Evolutionary conservation across 2,329 filamentous ascomycete genomes (phyloP), one percentile per base, ranked within the genome.

Genomic region (Xylaria sp.): DNA sequence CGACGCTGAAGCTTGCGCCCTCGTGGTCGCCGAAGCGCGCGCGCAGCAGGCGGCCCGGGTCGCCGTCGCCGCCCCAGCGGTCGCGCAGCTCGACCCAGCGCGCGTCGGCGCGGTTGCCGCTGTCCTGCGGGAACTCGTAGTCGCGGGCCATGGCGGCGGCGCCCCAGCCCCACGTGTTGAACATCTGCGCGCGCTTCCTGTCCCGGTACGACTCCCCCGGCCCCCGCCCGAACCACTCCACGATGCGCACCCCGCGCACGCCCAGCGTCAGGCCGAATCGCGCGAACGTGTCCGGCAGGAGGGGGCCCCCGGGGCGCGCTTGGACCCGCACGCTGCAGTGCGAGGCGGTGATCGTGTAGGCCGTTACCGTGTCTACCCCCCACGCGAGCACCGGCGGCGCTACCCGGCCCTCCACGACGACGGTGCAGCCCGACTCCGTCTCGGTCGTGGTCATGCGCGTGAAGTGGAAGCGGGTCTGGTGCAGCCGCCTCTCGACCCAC

Each of bases 101-200:
- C 1, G 82, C 81, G 61, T 89, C 86, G 0, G 81, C 85, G 17
- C 84, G 76, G 66, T 89, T 89, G 0, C 84, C 83, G 26, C 76
- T 78, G 54, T 90, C 87, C 67, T 90, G 87, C 0, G 87, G 87
- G 50, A 83, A 85, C 59, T 90, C 87, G 64, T 88, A 89, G 40
- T 81, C 76, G 1, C 80, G 75, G 67, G 79, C 83, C 0, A 90
- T 72, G 1, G 78, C 74, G 43, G 82, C 78, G 1, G 85, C 71
- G 1, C 61, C 62, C 9, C 67, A 62, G 2, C 73, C 72, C 71
- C 77, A 85, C 44, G 78, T 80, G 6, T 83, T 86, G 3, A 88
- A 70, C 1, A 71, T 69, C 65, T 89, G 85, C 3, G 82, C 79
- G 11, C 76, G 66, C 67, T 88, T 88, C 73, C 81, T 86, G 71